Evolutionary conservation across 768 basidiomycete species (phyloP).

Genomic region (Hygrophorus pudorinus): DNA sequence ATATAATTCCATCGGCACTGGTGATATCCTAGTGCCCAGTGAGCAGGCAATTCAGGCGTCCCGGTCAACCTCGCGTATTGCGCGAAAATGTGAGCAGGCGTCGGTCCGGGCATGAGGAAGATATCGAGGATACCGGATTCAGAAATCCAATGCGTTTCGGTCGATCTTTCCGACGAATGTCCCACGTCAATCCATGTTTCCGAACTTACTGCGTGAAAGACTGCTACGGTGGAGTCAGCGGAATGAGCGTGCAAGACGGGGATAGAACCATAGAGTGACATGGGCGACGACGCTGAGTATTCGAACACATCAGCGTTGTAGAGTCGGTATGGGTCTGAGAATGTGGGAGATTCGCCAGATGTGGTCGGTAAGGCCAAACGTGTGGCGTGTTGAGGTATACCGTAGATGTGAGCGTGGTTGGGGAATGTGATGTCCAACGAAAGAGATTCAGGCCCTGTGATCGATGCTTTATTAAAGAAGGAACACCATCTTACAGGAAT

Average conservation of each 20-base stretch:
- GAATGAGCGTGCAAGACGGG: constrained; percentile 93
- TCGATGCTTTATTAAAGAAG: too few species aligned
- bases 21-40: constrained; percentile 90
- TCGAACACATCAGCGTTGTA: constrained; percentile 97
- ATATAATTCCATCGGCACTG: constrained; percentile 99
- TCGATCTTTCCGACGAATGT: constrained; percentile 56
- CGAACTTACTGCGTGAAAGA: constrained; percentile 81
- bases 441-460: constrained; percentile 86
- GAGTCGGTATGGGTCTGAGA: constrained; percentile 87
- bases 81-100: constrained; percentile 68
- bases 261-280: constrained; percentile 85
- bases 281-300: constrained; percentile 71
- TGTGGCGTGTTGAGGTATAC: constrained; percentile 95
- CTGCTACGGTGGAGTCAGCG: constrained; percentile 74
- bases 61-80: constrained; percentile 87
- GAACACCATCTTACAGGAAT: neutral
- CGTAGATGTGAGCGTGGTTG: constrained; percentile 82
- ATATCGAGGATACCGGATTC: constrained; percentile 95
- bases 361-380: constrained; percentile 84
- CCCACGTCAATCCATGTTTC: constrained; percentile 94
- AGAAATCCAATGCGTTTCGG: constrained; percentile 93
- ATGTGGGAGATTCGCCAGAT: constrained; percentile 63
- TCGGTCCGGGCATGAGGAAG: constrained; percentile 89
- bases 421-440: constrained; percentile 92
- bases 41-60: constrained; percentile 75